Evolutionary conservation across 1,139 yeast species (phyloP).

Genomic region (Sugiyamaella neomexicana): DNA sequence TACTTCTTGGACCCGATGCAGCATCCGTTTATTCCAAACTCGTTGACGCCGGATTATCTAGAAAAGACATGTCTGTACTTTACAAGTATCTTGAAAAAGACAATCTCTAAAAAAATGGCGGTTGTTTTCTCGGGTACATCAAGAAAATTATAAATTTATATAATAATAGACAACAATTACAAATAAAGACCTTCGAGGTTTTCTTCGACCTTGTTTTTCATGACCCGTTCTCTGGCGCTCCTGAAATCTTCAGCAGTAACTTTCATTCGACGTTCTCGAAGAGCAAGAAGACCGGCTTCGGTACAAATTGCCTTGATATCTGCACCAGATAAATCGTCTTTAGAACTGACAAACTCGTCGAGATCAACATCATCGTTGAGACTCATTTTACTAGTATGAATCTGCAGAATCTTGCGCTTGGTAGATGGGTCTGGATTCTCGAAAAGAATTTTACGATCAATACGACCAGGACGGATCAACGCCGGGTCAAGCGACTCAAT

Average conservation of each 20-base stretch:
- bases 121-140: too few species aligned
- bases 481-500: constrained; percentile 97
- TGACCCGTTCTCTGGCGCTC: constrained; percentile 92
- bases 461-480: constrained; percentile 96
- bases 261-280: constrained; percentile 98
- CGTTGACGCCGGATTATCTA: constrained; percentile 27
- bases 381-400: constrained; percentile 95
- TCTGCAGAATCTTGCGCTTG: constrained; percentile 87
- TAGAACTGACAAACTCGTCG: constrained; percentile 85
- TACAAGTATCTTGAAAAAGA: constrained; percentile 34
- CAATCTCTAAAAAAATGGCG: background rate
- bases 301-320: constrained; percentile 98
- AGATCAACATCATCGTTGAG: constrained; percentile 83
- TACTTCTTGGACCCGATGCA: constrained; percentile 36
- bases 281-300: constrained; percentile 93
- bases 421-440: constrained; percentile 95
- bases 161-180: constrained; percentile 39
- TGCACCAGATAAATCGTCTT: constrained; percentile 96
- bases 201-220: constrained; percentile 97
- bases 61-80: constrained; percentile 40
- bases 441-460: constrained; percentile 93
- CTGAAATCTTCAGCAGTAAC: constrained; percentile 94
- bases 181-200: constrained; percentile 92
- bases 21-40: constrained; percentile 36
- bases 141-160: background rate